Evolutionary conservation across 1,284 basidiomycete genomes (phyloP).

Genomic region (Wallemia hederae): DNA sequence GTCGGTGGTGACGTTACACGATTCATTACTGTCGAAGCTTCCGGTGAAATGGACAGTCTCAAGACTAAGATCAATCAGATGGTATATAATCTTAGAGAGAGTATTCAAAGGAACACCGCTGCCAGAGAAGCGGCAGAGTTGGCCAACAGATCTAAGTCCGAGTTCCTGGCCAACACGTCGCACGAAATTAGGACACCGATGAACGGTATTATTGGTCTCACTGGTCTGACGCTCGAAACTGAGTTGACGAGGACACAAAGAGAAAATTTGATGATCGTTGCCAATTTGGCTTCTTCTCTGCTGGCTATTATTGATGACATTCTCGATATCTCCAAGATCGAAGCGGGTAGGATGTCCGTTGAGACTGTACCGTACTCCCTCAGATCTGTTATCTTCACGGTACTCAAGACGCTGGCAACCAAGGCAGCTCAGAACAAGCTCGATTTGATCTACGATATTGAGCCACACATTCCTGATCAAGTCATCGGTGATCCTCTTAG

Average conservation of each 20-base stretch:
- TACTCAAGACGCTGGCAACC: slow-evolving; percentile 91
- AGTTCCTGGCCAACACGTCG: slow-evolving; percentile 95
- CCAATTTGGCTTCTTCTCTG: slow-evolving; percentile 72
- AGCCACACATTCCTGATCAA: slow-evolving; percentile 83
- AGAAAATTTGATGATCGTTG: slow-evolving; percentile 84
- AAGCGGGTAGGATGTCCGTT: slow-evolving; percentile 98
- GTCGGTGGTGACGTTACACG: slow-evolving; percentile 97
- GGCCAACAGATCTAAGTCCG: slow-evolving; percentile 83
- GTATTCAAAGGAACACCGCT: slow-evolving; percentile 94
- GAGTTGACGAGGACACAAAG: slow-evolving; percentile 64
- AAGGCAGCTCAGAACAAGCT: slow-evolving; percentile 93
- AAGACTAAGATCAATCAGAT: slow-evolving; percentile 97
- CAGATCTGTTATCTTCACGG: slow-evolving; percentile 82
- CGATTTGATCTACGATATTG: slow-evolving; percentile 87
- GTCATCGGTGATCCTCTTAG: slow-evolving; percentile 88
- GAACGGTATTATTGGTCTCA: slow-evolving; percentile 99
- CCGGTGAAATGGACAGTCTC: slow-evolving; percentile 95
- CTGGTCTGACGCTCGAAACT: slow-evolving; percentile 81
- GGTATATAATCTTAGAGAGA: slow-evolving; percentile 91
- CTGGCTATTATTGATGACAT: slow-evolving; percentile 95
- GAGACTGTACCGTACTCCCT: slow-evolving; percentile 96
- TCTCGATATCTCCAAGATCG: slow-evolving; percentile 92
- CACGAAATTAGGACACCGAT: slow-evolving; percentile 92
- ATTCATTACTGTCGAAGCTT: slow-evolving; percentile 96
- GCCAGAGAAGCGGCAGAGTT: slow-evolving; percentile 91